Conservation (phyloP, 1,139 yeast species). For the Pichia norvegensis region DNA sequence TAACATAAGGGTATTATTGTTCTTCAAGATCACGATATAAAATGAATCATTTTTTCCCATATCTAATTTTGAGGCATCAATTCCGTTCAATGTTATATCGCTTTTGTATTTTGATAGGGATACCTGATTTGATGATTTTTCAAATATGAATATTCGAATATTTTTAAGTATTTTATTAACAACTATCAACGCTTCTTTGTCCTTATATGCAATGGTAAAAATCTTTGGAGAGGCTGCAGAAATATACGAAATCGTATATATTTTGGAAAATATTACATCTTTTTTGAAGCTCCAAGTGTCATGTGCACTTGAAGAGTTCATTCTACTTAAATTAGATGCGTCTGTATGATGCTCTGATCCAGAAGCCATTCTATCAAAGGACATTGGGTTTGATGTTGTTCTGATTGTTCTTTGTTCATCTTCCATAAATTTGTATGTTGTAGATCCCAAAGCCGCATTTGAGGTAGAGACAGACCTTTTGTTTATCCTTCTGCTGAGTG, state of each 20-base stretch:
- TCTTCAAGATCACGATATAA: slow-evolving; percentile 28
- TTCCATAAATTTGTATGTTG: slow-evolving; percentile 37
- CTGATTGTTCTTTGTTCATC: slow-evolving; percentile 38
- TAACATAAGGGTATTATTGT: slow-evolving; percentile 34
- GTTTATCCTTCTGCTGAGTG: slow-evolving; percentile 16
- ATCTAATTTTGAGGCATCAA: slow-evolving; percentile 38
- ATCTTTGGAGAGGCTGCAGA: slow-evolving; percentile 35
- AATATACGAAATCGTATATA: slow-evolving; percentile 37
- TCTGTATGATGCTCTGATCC: slow-evolving; percentile 26
- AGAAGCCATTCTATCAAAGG: slow-evolving; percentile 56
- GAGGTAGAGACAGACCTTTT: slow-evolving; percentile 19
- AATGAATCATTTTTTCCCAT: slow-evolving; percentile 33
- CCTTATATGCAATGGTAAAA: slow-evolving; percentile 39
- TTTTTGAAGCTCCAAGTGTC: slow-evolving; percentile 37
- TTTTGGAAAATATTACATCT: slow-evolving; percentile 59
- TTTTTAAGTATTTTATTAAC: slow-evolving; percentile 30
- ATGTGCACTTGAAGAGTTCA: slow-evolving; percentile 2
- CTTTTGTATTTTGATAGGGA: slow-evolving; percentile 31
- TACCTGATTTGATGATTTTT: slow-evolving; percentile 30
- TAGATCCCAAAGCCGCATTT: slow-evolving; percentile 34
- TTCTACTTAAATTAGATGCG: slow-evolving; percentile 10
- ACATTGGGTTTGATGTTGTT: slow-evolving; percentile 49
- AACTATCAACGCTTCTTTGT: slow-evolving; percentile 54
- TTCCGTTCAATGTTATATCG: slow-evolving; percentile 32
- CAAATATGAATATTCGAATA: slow-evolving; percentile 46